Conservation (phyloP, 495 filamentous ascomycete genomes). For the Daldinia bambusicola region DNA sequence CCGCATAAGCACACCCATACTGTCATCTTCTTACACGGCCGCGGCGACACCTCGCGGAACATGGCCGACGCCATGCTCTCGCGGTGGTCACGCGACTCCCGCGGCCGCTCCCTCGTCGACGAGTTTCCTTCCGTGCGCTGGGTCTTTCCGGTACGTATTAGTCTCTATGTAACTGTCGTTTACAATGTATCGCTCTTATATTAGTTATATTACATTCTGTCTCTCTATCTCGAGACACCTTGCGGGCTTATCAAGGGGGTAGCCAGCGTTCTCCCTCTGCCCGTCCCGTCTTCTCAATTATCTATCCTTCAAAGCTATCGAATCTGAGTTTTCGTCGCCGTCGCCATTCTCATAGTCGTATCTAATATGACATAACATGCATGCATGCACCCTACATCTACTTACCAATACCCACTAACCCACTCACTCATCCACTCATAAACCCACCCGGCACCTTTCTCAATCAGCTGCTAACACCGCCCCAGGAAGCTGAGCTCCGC, state of each 20-base stretch:
- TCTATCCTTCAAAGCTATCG: neutral
- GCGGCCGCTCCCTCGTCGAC: constrained; percentile 42
- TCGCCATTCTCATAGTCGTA: neutral
- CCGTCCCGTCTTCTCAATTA: no score
- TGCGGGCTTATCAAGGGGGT: no score
- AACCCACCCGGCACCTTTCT: no score
- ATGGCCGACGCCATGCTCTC: constrained; percentile 61
- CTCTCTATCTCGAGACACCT: no score
- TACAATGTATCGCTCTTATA: neutral
- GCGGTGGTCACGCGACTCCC: constrained; percentile 37
- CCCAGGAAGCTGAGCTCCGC: constrained; percentile 53
- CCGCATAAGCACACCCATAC: constrained; percentile 61
- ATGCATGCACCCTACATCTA: neutral
- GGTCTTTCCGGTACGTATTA: constrained; percentile 54
- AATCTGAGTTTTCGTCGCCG: neutral
- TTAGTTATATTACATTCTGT: no score
- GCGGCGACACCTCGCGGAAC: constrained; percentile 61
- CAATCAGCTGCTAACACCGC: neutral
- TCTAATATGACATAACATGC: neutral
- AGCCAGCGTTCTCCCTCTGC: no score
- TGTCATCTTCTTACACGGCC: constrained; percentile 65
- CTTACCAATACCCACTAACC: neutral
- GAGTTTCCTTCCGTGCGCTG: constrained; percentile 46
- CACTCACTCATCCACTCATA: neutral
- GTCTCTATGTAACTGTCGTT: neutral